These are phyloP conservation scores for Calamus simplicifolius DNA, from an alignment of 176 grass and related monocot genomes.

Conservation along the genomic window DNA sequence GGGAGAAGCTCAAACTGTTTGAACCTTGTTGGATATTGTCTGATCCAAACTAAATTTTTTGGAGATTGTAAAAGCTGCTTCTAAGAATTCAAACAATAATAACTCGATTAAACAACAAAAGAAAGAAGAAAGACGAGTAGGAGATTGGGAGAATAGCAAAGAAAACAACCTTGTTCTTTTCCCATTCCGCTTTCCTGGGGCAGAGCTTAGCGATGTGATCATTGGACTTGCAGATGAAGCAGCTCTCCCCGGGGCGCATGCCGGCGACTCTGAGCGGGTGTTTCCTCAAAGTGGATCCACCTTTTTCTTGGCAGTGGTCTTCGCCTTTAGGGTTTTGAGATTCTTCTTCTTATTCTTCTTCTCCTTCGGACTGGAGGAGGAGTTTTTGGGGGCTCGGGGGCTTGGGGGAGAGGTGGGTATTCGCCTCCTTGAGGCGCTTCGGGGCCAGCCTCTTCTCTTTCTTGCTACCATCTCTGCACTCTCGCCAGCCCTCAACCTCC, in stretches of 20 bases:
- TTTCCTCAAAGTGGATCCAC: conserved; percentile 23
- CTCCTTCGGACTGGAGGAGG: conserved; percentile 18
- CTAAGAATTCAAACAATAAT: too few species aligned
- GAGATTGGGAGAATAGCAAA: background rate
- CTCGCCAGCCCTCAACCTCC: too few species aligned
- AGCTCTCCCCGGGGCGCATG: conserved; percentile 91
- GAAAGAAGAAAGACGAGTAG: background rate
- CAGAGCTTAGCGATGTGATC: conserved; percentile 85
- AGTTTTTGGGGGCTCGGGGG: conserved; percentile 8
- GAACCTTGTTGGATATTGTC: too few species aligned
- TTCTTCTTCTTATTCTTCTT: conserved; percentile 47
- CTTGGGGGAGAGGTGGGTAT: conserved; percentile 38
- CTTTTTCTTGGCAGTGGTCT: conserved; percentile 10
- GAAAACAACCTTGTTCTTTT: conserved; percentile 73
- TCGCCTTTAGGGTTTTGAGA: conserved; percentile 3
- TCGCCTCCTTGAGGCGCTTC: conserved; percentile 56
- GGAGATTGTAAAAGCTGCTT: too few species aligned
- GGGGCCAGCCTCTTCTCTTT: conserved; percentile 46
- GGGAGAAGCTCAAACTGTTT: too few species aligned
- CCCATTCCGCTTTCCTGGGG: conserved; percentile 79
- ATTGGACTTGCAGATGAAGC: conserved; percentile 89
- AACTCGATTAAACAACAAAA: background rate
- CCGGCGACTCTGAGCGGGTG: conserved; percentile 74
- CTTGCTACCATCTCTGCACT: conserved; percentile 56
- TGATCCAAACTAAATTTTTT: too few species aligned